Evolutionary conservation across 176 grass and related monocot genomes (phyloP).

Genomic region (Triticum urartu): DNA sequence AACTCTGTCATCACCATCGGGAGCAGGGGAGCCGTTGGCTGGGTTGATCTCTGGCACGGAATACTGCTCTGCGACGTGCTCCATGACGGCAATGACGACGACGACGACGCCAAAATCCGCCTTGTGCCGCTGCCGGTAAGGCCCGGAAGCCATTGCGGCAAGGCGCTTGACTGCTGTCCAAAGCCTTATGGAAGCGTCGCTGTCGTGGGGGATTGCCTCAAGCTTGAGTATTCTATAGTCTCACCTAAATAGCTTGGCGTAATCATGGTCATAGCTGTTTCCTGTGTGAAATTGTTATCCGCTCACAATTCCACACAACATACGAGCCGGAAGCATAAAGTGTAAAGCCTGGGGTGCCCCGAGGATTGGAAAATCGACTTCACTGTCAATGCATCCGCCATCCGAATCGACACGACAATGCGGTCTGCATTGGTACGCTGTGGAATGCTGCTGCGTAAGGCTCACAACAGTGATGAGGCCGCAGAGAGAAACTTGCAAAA

Average conservation of each 20-base stretch:
- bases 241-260: too few species aligned
- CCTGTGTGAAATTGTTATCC: too few species aligned
- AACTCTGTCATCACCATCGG: background rate
- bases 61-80: slow-evolving; percentile 14
- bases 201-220: background rate
- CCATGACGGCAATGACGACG: background rate
- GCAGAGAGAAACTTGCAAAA: background rate
- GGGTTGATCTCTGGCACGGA: background rate
- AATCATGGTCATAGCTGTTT: too few species aligned
- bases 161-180: background rate
- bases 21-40: background rate
- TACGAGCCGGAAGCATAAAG: too few species aligned
- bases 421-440: background rate
- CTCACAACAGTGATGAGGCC: background rate
- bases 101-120: background rate
- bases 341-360: too few species aligned
- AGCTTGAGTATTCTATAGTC: too few species aligned
- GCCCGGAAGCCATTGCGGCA: background rate
- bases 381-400: background rate
- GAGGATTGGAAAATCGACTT: background rate
- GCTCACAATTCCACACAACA: too few species aligned
- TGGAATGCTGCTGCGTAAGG: background rate
- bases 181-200: background rate
- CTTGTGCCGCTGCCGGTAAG: background rate
- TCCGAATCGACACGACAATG: background rate